Base-by-base conservation (phyloP, 257 asterid species). In the Scutellaria baicalensis region DNA sequence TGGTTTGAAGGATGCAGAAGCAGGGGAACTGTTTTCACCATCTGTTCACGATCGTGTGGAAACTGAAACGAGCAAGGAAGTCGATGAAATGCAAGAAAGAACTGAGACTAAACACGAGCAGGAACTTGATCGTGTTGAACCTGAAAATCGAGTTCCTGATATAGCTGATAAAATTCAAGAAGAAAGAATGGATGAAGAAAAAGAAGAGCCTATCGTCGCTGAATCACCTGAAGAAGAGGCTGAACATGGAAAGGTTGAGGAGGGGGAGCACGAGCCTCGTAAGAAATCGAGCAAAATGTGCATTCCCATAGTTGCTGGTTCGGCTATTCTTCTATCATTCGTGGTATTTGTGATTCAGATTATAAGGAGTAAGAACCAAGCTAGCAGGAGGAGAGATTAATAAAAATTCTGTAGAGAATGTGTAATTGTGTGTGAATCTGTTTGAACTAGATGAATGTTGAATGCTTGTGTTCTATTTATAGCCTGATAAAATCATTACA, bases 271-370 rank as follows among this genome's bases (percentile, higher is more conserved):
- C 5, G 33, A 27, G 33, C 42, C 66, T 3, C 38, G 64, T 8
- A 68, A 13, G 21, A 78, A 64, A 66, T 66, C 74, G 71, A 77
- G 73, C 70, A 85, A 77, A 58, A 39, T 85, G 57, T 93, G 89
- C 72, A 67, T 75, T 13, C 96, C 97, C 0, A 31, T 84, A 36
- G 80, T 93, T 31, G 93, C 92, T n/a, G 95, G 98, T 71, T 93
- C 98, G 5, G 84, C 95, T 7, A 33, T 90, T 62, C 79, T 93
- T 14, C 21, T 90, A 40, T 88, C 97, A n/a, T 70, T 93, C 6
- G 90, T 90, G 20, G 95, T 78, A 13, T 87, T 88, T 75, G 91
- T 85, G 12, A 70, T 88, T 75, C 89, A 87, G 18, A 48, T 83
- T 33, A 67, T 87, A 13, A 78, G 82, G 72, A 80, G 76, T 49